Conservation (phyloP, 495 filamentous ascomycete species). For the Massariosphaeria phaeospora region DNA sequence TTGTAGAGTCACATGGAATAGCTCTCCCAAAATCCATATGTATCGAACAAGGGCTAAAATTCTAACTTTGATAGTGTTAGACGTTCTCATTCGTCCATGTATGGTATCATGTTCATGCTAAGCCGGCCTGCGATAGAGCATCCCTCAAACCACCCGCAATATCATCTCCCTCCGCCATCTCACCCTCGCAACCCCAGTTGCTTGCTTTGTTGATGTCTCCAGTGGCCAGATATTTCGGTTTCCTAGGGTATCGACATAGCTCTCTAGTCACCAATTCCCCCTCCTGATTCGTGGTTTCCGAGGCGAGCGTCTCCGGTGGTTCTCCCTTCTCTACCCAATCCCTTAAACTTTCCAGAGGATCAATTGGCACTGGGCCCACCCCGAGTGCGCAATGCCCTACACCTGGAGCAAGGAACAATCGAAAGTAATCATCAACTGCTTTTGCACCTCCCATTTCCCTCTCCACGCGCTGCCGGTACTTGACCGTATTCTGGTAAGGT, state of each 20-base stretch:
- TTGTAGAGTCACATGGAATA: no score
- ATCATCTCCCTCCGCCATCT: background rate
- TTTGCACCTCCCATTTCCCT: constrained; percentile 16
- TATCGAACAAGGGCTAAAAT: no score
- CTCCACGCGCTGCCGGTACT: constrained; percentile 33
- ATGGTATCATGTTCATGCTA: no score
- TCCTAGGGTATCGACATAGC: constrained; percentile 1
- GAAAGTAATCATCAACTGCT: constrained; percentile 36
- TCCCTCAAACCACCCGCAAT: background rate
- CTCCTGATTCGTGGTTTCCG: background rate
- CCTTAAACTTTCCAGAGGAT: constrained; percentile 35
- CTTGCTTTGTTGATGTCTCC: constrained; percentile 1
- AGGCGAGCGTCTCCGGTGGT: constrained; percentile 34
- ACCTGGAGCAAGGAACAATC: constrained; percentile 38
- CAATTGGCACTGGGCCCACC: constrained; percentile 16
- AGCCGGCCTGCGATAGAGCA: background rate
- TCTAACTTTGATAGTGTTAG: no score
- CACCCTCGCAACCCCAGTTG: constrained; percentile 6
- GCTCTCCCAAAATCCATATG: no score
- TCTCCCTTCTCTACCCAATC: constrained; percentile 43
- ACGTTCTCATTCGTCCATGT: no score
- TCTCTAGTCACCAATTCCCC: background rate
- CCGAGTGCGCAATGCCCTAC: constrained; percentile 36
- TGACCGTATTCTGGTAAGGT: constrained; percentile 30
- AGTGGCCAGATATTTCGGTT: constrained; percentile 1